Conservation (phyloP, 148 eudicot species). For the Camellia sinensis region DNA sequence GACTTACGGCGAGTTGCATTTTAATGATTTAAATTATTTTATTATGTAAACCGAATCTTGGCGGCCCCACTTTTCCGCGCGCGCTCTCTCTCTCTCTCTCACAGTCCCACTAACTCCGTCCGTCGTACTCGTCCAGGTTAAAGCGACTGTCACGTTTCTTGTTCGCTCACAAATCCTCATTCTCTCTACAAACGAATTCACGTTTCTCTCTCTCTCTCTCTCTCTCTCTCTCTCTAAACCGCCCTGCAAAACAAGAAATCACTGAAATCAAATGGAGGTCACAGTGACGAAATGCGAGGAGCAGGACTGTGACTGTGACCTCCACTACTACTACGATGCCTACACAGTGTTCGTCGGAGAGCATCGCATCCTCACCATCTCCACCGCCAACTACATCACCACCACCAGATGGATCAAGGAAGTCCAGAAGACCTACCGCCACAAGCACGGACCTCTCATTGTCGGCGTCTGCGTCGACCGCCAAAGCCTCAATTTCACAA, state of each 20-base stretch:
- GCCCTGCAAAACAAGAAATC: no score
- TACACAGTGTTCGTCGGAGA: neutral
- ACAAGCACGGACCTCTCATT: neutral
- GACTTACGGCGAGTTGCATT: no score
- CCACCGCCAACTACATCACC: neutral
- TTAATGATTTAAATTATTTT: no score
- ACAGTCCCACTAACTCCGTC: no score
- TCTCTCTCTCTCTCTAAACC: neutral
- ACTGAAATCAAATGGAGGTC: neutral
- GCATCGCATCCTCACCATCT: slow-evolving; percentile 4
- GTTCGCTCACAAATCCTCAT: no score
- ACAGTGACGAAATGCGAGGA: neutral
- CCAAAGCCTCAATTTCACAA: no score
- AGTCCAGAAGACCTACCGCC: neutral
- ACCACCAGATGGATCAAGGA: neutral
- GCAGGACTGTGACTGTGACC: neutral
- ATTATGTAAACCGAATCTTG: no score
- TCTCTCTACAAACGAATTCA: no score
- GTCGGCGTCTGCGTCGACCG: neutral
- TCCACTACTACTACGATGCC: neutral
- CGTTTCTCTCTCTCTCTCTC: neutral
- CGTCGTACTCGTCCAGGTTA: no score
- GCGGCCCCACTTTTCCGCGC: no score
- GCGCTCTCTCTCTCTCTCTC: no score
- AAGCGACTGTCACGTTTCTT: no score